phyloP scores from a whole-genome alignment of 1,139 yeast species.

The Lodderomyces metapsilosis region DNA sequence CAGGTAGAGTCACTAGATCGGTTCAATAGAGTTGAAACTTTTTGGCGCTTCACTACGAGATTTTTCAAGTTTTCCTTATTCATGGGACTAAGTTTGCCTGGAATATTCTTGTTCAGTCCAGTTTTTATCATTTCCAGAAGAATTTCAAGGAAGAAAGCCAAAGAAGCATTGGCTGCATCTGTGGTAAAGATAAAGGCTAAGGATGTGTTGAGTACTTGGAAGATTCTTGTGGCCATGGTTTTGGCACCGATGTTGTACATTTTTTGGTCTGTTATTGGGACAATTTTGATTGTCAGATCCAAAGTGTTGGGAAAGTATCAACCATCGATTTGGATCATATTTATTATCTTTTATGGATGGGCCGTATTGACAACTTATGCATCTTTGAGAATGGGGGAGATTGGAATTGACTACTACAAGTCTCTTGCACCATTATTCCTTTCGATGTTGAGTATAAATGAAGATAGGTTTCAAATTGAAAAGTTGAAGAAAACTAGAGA shows the following conservation, averaged over 20 bases:
- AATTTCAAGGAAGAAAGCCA: slow-evolving; percentile 38
- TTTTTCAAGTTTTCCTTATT: slow-evolving; percentile 33
- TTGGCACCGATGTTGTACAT: slow-evolving; percentile 44
- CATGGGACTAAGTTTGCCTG: slow-evolving; percentile 41
- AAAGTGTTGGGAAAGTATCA: slow-evolving; percentile 13
- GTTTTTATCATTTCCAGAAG: slow-evolving; percentile 38
- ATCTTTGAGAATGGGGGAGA: slow-evolving; percentile 43
- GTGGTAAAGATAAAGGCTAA: slow-evolving; percentile 46
- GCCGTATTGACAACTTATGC: slow-evolving; percentile 44
- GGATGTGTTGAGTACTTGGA: slow-evolving; percentile 50
- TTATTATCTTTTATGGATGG: slow-evolving; percentile 35
- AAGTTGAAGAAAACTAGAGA: slow-evolving; percentile 56
- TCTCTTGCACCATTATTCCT: slow-evolving; percentile 38
- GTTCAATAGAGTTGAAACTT: slow-evolving; percentile 26
- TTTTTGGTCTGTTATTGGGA: slow-evolving; percentile 41
- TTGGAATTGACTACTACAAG: slow-evolving; percentile 40
- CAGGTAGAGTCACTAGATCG: slow-evolving; percentile 37
- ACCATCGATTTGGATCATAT: slow-evolving; percentile 18
- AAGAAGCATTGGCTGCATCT: slow-evolving; percentile 41
- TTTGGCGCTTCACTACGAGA: slow-evolving; percentile 28
- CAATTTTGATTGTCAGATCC: slow-evolving; percentile 26
- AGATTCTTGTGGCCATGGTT: slow-evolving; percentile 43
- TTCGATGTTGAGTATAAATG: slow-evolving; percentile 43
- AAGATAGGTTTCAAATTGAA: slow-evolving; percentile 38
- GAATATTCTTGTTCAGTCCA: slow-evolving; percentile 44